Conservation (phyloP, 257 asterid species). For the Penstemon davidsonii region DNA sequence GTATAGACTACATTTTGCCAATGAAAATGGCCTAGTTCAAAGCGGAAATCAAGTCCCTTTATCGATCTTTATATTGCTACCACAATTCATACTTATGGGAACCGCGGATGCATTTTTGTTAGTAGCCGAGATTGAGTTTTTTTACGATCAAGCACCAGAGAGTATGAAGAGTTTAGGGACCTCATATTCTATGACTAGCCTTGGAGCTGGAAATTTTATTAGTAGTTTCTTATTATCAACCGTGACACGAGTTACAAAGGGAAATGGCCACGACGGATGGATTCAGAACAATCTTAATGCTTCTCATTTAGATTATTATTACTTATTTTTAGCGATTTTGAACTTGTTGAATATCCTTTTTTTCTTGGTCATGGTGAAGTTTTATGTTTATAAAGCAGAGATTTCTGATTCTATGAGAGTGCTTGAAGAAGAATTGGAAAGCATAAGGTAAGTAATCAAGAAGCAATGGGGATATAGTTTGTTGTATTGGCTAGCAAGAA, state of each 20-base stretch:
- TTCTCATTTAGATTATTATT: constrained; percentile 75
- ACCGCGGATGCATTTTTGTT: constrained; percentile 72
- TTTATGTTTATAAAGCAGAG: constrained; percentile 76
- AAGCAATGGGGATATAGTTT: background rate
- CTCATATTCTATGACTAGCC: constrained; percentile 54
- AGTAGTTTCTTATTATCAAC: constrained; percentile 65
- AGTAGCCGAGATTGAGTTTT: constrained; percentile 74
- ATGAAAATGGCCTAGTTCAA: constrained; percentile 36
- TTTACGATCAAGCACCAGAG: constrained; percentile 87
- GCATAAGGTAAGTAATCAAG: constrained; percentile 24
- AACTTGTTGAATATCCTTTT: constrained; percentile 52
- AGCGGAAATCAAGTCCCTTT: constrained; percentile 55
- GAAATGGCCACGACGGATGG: constrained; percentile 61
- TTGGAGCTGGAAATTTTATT: constrained; percentile 68
- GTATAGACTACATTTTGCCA: constrained; percentile 55
- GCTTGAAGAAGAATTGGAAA: constrained; percentile 49
- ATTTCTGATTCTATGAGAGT: constrained; percentile 67
- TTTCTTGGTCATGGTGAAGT: constrained; percentile 50
- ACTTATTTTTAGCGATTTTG: constrained; percentile 50
- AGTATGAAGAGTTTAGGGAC: constrained; percentile 90
- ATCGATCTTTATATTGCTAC: constrained; percentile 59
- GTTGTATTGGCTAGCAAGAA: background rate
- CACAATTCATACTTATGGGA: constrained; percentile 83
- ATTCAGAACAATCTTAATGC: constrained; percentile 69
- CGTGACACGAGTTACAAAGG: constrained; percentile 49